Conservation (phyloP, 83 land plant genomes). For the Picea abies region DNA sequence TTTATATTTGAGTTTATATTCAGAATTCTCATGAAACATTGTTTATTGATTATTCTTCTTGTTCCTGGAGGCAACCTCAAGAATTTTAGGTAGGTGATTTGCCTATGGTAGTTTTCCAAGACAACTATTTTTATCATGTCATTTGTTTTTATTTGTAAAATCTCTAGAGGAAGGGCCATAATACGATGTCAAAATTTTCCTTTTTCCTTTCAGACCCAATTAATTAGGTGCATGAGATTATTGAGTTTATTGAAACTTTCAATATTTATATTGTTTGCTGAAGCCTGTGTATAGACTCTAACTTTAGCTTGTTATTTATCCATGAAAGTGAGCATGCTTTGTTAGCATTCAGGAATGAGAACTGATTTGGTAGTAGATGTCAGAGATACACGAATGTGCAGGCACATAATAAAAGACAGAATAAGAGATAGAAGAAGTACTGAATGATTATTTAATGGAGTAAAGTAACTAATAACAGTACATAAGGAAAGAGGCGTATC, state of each 20-base stretch:
- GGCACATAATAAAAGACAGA: too few species aligned
- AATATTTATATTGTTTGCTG: slow-evolving; percentile 3
- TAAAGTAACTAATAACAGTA: too few species aligned
- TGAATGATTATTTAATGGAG: too few species aligned
- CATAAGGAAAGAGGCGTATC: too few species aligned
- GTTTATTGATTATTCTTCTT: neutral
- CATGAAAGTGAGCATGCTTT: neutral
- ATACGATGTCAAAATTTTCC: neutral
- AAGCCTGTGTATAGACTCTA: neutral
- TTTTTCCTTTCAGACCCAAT: neutral
- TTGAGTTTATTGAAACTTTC: neutral
- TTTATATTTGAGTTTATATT: neutral
- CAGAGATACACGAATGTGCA: too few species aligned
- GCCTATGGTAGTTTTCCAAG: neutral
- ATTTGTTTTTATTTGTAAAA: neutral
- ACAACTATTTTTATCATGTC: neutral
- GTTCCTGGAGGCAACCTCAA: neutral
- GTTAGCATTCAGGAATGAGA: neutral
- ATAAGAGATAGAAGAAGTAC: too few species aligned
- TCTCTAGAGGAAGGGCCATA: neutral
- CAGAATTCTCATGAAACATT: neutral
- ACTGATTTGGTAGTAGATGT: neutral
- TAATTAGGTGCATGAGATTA: too few species aligned
- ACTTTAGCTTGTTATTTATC: neutral
- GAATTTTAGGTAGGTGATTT: neutral